Evolutionary conservation across 2,329 filamentous ascomycete genomes (phyloP).

Genomic region (Scedosporium aurantiacum): DNA sequence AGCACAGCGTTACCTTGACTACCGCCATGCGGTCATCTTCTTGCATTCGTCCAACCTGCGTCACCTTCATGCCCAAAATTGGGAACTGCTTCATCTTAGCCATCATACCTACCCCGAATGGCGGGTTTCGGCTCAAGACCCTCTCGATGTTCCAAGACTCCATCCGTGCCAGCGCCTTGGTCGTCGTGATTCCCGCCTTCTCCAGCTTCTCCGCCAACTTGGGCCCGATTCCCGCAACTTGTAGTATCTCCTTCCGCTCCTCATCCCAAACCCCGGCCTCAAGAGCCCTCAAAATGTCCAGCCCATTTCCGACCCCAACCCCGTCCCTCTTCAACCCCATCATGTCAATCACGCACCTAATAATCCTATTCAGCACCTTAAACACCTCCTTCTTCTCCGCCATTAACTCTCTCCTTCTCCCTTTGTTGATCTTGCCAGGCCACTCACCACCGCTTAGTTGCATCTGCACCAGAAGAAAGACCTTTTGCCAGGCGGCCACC

Average conservation of each 20-base stretch:
- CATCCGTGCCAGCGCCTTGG: slow-evolving; percentile 56
- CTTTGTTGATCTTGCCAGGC: background rate
- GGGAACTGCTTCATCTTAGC: slow-evolving; percentile 62
- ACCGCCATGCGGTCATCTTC: slow-evolving; percentile 28
- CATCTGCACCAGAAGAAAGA: slow-evolving; percentile 61
- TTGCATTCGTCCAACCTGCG: slow-evolving; percentile 15
- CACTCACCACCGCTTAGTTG: background rate
- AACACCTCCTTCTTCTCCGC: slow-evolving; percentile 21
- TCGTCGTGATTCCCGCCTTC: slow-evolving; percentile 56
- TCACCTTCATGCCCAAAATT: slow-evolving; percentile 28
- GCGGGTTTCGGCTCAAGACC: slow-evolving; percentile 66
- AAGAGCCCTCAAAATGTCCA: slow-evolving; percentile 70
- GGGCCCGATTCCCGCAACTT: slow-evolving; percentile 68
- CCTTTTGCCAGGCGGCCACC: slow-evolving; percentile 50
- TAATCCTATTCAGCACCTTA: slow-evolving; percentile 19
- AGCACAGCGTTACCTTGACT: slow-evolving; percentile 57
- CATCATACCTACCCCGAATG: slow-evolving; percentile 64
- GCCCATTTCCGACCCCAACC: slow-evolving; percentile 51
- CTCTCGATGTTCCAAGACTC: slow-evolving; percentile 67
- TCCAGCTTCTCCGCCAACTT: slow-evolving; percentile 66
- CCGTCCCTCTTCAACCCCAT: slow-evolving; percentile 44
- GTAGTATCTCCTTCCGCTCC: slow-evolving; percentile 67
- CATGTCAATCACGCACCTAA: slow-evolving; percentile 28
- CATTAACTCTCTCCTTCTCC: slow-evolving; percentile 19
- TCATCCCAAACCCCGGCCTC: slow-evolving; percentile 72